These are phyloP conservation scores for Alliaria petiolata DNA, from an alignment of 345 rosid species.

Conservation along the genomic window DNA sequence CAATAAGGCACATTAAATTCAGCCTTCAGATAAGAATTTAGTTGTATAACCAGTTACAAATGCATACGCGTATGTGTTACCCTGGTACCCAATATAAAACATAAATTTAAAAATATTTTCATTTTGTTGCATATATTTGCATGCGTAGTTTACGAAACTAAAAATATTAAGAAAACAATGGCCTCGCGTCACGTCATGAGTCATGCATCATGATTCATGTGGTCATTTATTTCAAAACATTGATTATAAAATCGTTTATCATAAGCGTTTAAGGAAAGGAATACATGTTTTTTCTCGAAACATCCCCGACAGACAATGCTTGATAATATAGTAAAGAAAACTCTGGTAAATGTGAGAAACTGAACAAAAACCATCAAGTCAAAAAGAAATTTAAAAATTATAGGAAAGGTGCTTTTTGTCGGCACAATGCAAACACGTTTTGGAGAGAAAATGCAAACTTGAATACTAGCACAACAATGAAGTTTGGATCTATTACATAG, in stretches of 20 bases:
- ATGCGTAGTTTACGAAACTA: slow-evolving; percentile 2
- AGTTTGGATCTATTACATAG: too few relatives aligned
- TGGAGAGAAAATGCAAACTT: background rate
- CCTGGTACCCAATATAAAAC: background rate
- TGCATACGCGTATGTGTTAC: background rate
- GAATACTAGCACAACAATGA: too few relatives aligned
- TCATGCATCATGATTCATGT: background rate
- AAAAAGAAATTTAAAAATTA: background rate
- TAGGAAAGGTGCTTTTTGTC: slow-evolving; percentile 2
- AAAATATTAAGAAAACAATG: background rate
- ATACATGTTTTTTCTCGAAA: background rate
- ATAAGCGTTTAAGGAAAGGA: background rate
- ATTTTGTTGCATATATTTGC: background rate
- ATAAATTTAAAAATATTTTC: background rate
- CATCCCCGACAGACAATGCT: background rate
- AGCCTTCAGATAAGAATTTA: background rate
- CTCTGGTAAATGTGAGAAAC: background rate
- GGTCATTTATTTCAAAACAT: background rate
- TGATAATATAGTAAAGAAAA: background rate
- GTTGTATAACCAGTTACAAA: background rate
- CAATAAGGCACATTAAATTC: background rate
- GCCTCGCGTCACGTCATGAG: background rate
- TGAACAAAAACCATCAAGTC: background rate
- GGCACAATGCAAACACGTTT: background rate
- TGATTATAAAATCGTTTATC: background rate